Base-by-base conservation (phyloP, 768 basidiomycete genomes). In the Tulasnella sp. region DNA sequence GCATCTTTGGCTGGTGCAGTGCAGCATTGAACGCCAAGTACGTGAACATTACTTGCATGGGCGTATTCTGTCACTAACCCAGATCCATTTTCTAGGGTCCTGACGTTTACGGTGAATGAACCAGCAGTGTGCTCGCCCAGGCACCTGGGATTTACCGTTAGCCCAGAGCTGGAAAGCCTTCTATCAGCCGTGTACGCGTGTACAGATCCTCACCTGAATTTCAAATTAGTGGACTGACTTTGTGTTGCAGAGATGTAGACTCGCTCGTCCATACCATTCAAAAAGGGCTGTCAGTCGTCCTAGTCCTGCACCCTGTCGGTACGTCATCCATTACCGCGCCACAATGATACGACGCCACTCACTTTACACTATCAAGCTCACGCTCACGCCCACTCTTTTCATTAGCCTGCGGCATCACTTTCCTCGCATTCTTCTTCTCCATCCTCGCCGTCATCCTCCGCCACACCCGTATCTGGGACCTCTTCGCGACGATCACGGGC, bases 1-100 rank as follows among this genome's bases (percentile, higher is more conserved):
- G 83, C 58, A 76, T 82, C 53, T 85, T 79, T 74, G 83, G 83
- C 30, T 82, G 80, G 65, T 84, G 82, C 68, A 70, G 76, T 41
- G 75, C 76, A 29, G 72, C 71, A 17, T 65, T 77, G 55, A 68
- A 77, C 34, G 68, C 76, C 65, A 70, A 73, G 78, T 80, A 67
- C 66, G 72, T 66, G 45, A 30, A 12, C 24, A 34, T 19, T 41
- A 34, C 7, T 41, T 60, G 15, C 21, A 46, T n/a, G 21, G 21
- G n/a, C 63, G 15, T 51, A 8, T n/a, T 24, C 49, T 45, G 30
- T 54, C 51, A 54, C 63, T 54, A 53, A 62, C 48, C 45, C 56
- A 19, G n/a, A 22, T 42, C 19, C 27, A 44, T 34, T 48, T 48
- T 48, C 8, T 10, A 48, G 45, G 45, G 45, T 27, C 8, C n/a